Base-by-base conservation (phyloP, 1,284 basidiomycete genomes). In the Xerocomus cyaneibrunnescens region DNA sequence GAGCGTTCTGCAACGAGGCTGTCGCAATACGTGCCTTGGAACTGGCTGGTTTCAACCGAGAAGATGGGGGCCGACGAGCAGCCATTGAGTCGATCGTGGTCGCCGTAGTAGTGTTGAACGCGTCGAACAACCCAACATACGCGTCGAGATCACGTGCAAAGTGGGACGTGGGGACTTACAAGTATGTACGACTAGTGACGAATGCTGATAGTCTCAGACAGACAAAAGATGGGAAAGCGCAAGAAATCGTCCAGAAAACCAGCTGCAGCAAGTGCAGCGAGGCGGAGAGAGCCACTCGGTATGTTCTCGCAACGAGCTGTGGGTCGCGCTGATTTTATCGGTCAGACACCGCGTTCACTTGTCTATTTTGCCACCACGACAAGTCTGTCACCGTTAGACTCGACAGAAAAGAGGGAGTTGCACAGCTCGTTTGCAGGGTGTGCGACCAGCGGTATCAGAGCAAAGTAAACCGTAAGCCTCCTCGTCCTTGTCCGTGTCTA, bases 321-420 rank as follows among this genome's bases (percentile, higher is more conserved):
- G 53, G 38, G 38, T 44, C 21, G 21, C 17, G 45, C 52, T 56
- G 16, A 53, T 34, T 46, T 49, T 39, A 31, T 45, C 42, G 47
- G 51, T 49, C 25, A 91, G 89, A 90, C 57, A 86, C 84, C 7
- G 76, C 82, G 39, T 91, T 91, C 66, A 89, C 88, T 27, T 91
- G 88, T 68, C 74, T 94, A n/a, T 94, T 93, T 70, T 94, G 92
- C 71, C 86, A 94, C 72, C 92, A 94, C 68, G 89, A 94, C 65
- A 90, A 89, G 64, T 89, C 92, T 19, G 91, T 94, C 48, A 89
- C 85, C 12, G 91, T 94, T 49, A 83, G 90, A 67, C 78, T 94
- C 60, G 88, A 92, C 74, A 80, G 84, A 64, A 92, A 91, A 67
- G 90, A 91, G 63, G 87, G 87, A 3, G 73, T 92, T 25, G 89